Percentiles rank a stretch among this genome's conserved stretches.
Conservation (phyloP, 495 filamentous ascomycete species). For the Durotheca rogersii region DNA sequence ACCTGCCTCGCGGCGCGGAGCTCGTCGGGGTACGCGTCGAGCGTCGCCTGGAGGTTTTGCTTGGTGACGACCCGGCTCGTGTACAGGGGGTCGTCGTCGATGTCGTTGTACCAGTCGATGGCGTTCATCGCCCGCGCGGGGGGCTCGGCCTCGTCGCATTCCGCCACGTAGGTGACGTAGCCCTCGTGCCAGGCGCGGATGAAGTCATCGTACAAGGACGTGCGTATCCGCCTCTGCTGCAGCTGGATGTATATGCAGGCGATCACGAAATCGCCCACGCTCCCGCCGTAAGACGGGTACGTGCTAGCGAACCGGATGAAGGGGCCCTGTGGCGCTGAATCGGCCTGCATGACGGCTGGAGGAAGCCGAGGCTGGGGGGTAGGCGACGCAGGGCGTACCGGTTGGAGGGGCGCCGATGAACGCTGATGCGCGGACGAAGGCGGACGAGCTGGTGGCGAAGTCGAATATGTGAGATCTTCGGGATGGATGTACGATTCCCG, state of each 20-base stretch:
- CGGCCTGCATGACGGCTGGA: neutral
- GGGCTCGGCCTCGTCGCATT: conserved; percentile 12
- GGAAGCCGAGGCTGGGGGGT: conserved; percentile 3
- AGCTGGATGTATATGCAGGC: conserved; percentile 56
- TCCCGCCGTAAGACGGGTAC: conserved; percentile 60
- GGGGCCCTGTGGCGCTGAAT: conserved; percentile 25
- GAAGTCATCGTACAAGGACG: conserved; percentile 66
- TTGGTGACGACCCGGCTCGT: conserved; percentile 39
- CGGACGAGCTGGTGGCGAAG: conserved; percentile 3
- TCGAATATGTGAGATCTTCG: neutral
- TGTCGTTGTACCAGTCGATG: conserved; percentile 47
- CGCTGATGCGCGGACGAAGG: conserved; percentile 15
- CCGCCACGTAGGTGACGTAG: conserved; percentile 43
- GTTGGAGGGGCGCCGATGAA: conserved; percentile 18
- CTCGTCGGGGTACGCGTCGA: conserved; percentile 29
- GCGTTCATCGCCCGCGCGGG: conserved; percentile 34
- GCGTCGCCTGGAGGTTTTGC: conserved; percentile 37
- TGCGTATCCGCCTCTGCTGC: conserved; percentile 29
- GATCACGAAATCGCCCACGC: conserved; percentile 53
- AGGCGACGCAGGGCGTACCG: conserved; percentile 36
- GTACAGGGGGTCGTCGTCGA: conserved; percentile 43
- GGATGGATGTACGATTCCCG: neutral
- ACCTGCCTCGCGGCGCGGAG: conserved; percentile 5
- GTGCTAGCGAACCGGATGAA: conserved; percentile 49
- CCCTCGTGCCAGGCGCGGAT: conserved; percentile 51